Conservation (phyloP, 1,284 basidiomycete species). For the Fomes fomentarius region DNA sequence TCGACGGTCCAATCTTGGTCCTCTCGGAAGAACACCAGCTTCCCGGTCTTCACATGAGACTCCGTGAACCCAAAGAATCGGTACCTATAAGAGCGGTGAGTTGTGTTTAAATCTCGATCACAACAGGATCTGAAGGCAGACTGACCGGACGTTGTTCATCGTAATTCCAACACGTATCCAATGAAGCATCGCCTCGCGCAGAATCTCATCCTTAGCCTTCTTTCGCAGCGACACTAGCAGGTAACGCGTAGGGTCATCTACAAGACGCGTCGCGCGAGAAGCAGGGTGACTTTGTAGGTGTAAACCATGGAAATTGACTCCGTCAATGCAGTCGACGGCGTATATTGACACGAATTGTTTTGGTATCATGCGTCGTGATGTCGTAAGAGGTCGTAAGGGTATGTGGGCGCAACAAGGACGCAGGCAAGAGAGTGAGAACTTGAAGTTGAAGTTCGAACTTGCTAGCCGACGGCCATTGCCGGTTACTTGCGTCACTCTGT, state of each 20-base stretch:
- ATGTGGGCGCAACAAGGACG: neutral
- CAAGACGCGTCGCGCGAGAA: slow-evolving; percentile 24
- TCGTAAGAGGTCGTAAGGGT: neutral
- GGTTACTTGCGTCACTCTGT: neutral
- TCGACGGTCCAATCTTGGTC: slow-evolving; percentile 24
- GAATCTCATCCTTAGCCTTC: neutral
- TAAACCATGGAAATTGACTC: slow-evolving; percentile 3
- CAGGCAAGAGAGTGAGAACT: neutral
- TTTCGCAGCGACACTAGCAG: slow-evolving; percentile 16
- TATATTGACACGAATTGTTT: slow-evolving; percentile 5
- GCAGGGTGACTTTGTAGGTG: slow-evolving; percentile 11
- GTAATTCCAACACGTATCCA: slow-evolving; percentile 19
- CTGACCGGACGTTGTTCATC: slow-evolving; percentile 15
- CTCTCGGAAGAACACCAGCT: slow-evolving; percentile 27
- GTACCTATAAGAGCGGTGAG: slow-evolving; percentile 16
- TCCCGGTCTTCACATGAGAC: slow-evolving; percentile 24
- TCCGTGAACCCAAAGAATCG: slow-evolving; percentile 27
- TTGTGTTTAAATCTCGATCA: neutral
- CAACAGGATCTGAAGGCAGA: neutral
- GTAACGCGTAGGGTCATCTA: slow-evolving; percentile 25
- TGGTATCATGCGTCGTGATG: slow-evolving; percentile 5
- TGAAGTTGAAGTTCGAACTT: neutral
- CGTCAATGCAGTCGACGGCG: slow-evolving; percentile 10
- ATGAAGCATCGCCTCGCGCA: slow-evolving; percentile 5
- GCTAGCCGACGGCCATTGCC: neutral